Evolutionary conservation across 2,329 filamentous ascomycete species (phyloP).

Genomic region (Alternaria triticina): DNA sequence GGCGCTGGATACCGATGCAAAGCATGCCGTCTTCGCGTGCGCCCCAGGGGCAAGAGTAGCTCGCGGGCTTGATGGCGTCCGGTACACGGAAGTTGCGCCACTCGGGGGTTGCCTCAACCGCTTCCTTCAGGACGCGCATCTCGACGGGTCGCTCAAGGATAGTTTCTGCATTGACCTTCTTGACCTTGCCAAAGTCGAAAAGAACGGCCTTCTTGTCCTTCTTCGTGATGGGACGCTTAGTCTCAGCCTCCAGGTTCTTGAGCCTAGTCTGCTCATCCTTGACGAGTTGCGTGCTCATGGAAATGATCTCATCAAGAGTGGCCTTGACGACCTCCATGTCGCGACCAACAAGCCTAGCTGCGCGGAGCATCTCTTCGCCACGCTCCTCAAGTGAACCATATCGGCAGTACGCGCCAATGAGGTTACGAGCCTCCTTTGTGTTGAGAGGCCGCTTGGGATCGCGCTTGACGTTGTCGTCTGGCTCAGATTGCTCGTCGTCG

Average conservation of each 20-base stretch:
- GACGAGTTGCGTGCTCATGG: slow-evolving; percentile 72
- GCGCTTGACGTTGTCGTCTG: slow-evolving; percentile 58
- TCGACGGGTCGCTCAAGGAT: slow-evolving; percentile 90
- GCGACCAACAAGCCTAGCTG: slow-evolving; percentile 82
- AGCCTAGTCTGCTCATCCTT: slow-evolving; percentile 73
- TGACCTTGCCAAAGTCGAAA: slow-evolving; percentile 91
- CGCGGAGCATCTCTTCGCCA: slow-evolving; percentile 82
- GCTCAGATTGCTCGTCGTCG: slow-evolving; percentile 53
- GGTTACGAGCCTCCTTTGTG: slow-evolving; percentile 90
- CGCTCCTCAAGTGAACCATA: slow-evolving; percentile 91
- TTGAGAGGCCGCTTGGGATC: slow-evolving; percentile 90
- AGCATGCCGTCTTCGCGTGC: slow-evolving; percentile 96
- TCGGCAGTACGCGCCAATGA: slow-evolving; percentile 88
- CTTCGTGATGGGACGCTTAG: slow-evolving; percentile 84
- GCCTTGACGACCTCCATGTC: slow-evolving; percentile 80
- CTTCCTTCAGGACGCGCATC: slow-evolving; percentile 80
- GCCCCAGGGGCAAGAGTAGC: slow-evolving; percentile 92
- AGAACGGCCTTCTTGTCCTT: slow-evolving; percentile 97
- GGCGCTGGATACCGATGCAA: slow-evolving; percentile 87
- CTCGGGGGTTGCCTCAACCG: slow-evolving; percentile 69
- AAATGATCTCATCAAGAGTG: slow-evolving; percentile 78
- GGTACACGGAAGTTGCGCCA: slow-evolving; percentile 82
- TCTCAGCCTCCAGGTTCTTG: slow-evolving; percentile 69
- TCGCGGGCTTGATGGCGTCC: slow-evolving; percentile 89
- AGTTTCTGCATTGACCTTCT: slow-evolving; percentile 94